phyloP scores from a whole-genome alignment of 495 filamentous ascomycete species.

The Daldinia grandis region DNA sequence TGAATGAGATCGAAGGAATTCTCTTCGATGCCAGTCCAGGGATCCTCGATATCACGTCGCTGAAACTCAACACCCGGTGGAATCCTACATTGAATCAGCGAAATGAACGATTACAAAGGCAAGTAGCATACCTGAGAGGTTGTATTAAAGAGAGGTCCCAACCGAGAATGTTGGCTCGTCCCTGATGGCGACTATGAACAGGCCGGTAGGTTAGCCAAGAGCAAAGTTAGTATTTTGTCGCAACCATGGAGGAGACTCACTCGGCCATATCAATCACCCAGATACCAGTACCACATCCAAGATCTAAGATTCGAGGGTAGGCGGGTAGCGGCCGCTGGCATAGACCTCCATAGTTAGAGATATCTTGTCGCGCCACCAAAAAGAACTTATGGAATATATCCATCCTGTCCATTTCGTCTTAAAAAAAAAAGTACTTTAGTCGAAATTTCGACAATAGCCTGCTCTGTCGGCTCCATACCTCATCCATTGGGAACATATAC shows the following conservation, averaged over 20 bases:
- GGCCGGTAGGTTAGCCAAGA: conserved; percentile 23
- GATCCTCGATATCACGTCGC: conserved; percentile 79
- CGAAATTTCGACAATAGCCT: not conserved
- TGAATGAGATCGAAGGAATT: conserved; percentile 89
- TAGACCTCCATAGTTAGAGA: conserved; percentile 50
- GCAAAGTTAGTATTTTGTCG: conserved; percentile 5
- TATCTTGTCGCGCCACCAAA: conserved; percentile 68
- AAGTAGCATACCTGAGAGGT: conserved; percentile 66
- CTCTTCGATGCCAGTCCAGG: conserved; percentile 75
- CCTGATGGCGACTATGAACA: conserved; percentile 35
- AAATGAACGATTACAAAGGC: not conserved
- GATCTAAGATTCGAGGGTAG: conserved; percentile 70
- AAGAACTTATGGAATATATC: conserved; percentile 83
- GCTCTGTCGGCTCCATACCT: conserved; percentile 51
- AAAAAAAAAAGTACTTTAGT: conserved; percentile 39
- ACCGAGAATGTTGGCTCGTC: conserved; percentile 66
- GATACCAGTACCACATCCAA: conserved; percentile 90
- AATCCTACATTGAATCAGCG: conserved; percentile 59
- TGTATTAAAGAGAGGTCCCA: conserved; percentile 85
- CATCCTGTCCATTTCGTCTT: conserved; percentile 76
- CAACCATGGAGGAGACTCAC: conserved; percentile 55
- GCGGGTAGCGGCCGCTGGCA: conserved; percentile 41
- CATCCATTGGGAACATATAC: conserved; percentile 71
- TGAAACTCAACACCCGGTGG: conserved; percentile 75
- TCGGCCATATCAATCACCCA: conserved; percentile 90